Base-by-base conservation (phyloP, 768 basidiomycete genomes). In the Suillus ampliporus region DNA sequence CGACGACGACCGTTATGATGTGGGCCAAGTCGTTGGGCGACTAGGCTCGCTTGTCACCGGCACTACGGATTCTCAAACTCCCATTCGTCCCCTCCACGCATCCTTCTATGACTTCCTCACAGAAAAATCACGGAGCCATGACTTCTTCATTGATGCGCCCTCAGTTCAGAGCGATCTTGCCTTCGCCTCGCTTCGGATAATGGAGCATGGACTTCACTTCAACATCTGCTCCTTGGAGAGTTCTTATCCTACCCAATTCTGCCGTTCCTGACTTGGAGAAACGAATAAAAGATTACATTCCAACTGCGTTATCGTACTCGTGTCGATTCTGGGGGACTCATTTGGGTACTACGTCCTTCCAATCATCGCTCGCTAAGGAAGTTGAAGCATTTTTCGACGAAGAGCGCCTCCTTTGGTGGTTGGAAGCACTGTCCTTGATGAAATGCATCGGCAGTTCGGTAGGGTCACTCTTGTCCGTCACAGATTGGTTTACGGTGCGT, bases 301-400 rank as follows among this genome's bases (percentile, higher is more conserved):
- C 74, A 4, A 44, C 65, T 14, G 54, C 68, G 9, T 60, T 78
- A 19, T 64, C 62, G 1, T 77, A 79, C 64, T 63, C 76, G 26
- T 76, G 77, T 62, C 60, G 63, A 34, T 75, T 63, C 46, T 78
- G 76, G 74, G 70, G 62, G 4, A 63, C 70, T 50, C 78, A 79
- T 63, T 50, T 78, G 17, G 37, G 53, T 7, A 59, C 51, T 15
- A 60, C 64, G n/a, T 23, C 56, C 1, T 44, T 52, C 40, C 28
- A 61, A 23, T 10, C 38, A 2, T 14, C 43, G 11, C 23, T 72
- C 1, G 31, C 67, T 2, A 17, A 57, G n/a, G 57, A 65, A 41
- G 31, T 77, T 40, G 60, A 67, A 51, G 46, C 58, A 1, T 59
- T 77, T 34, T 51, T 78, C 26, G 31, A 71, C 31, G 23, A 31